Evolutionary conservation across 495 filamentous ascomycete species (phyloP).

Genomic region (Penicillium atrosanguineum): DNA sequence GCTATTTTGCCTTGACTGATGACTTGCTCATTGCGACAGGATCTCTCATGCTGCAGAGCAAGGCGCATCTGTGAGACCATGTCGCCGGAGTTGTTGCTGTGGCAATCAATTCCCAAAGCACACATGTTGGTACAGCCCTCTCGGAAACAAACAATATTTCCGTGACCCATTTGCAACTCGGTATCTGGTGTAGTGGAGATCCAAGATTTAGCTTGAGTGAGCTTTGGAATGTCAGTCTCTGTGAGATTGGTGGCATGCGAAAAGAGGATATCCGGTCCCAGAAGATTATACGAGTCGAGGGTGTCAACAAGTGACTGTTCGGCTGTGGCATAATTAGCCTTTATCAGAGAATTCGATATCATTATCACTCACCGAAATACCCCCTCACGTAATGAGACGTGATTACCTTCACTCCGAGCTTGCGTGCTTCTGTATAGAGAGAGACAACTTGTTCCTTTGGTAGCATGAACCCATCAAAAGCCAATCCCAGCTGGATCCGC

Average conservation of each 20-base stretch:
- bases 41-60: constrained; percentile 41
- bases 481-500: constrained; percentile 39
- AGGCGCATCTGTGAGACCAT: constrained; percentile 47
- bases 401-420: constrained; percentile 29
- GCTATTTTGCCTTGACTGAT: constrained; percentile 25
- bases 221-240: constrained; percentile 20
- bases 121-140: constrained; percentile 21
- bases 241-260: constrained; percentile 33
- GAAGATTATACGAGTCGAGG: constrained; percentile 32
- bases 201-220: constrained; percentile 19
- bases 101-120: constrained; percentile 50
- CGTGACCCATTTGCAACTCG: constrained; percentile 42
- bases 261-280: constrained; percentile 34
- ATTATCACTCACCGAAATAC: constrained; percentile 8
- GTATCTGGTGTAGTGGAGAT: constrained; percentile 41
- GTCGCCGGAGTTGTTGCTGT: constrained; percentile 37
- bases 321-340: constrained; percentile 2
- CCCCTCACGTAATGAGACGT: constrained; percentile 34
- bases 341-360: not conserved
- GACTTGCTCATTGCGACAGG: constrained; percentile 24
- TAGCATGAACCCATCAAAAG: constrained; percentile 37
- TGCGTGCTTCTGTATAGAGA: constrained; percentile 29
- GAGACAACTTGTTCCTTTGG: constrained; percentile 31
- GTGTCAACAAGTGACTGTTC: constrained; percentile 22
- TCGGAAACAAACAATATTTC: constrained; percentile 30